Percentiles rank a stretch among this genome's conserved stretches.
Conservation (phyloP, 2,329 filamentous ascomycete genomes). For the Claviceps arundinis region DNA sequence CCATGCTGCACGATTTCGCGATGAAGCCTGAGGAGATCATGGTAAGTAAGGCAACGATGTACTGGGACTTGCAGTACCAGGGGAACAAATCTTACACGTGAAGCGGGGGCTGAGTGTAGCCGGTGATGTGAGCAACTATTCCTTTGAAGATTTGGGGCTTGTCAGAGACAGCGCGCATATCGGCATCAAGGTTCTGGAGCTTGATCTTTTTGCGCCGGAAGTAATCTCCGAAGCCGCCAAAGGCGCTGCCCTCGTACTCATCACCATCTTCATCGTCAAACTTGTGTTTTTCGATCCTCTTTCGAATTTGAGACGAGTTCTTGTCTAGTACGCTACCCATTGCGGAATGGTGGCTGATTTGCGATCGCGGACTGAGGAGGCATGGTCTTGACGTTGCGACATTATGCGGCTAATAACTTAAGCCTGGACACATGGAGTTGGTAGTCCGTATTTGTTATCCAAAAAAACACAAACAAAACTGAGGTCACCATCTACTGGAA, state of each 20-base stretch:
- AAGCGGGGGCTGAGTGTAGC: slow-evolving; percentile 88
- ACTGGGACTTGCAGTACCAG: neutral
- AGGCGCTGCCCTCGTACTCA: slow-evolving; percentile 77
- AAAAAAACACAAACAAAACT: neutral
- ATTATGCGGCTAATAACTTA: neutral
- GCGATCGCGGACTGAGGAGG: neutral
- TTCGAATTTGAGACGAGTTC: slow-evolving; percentile 48
- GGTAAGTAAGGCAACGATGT: slow-evolving; percentile 8
- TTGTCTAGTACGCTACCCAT: slow-evolving; percentile 52
- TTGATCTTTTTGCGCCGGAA: slow-evolving; percentile 95
- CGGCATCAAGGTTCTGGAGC: slow-evolving; percentile 81
- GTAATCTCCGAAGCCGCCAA: slow-evolving; percentile 84
- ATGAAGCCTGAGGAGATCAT: slow-evolving; percentile 41
- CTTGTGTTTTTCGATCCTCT: slow-evolving; percentile 49
- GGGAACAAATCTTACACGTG: slow-evolving; percentile 43
- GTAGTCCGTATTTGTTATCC: neutral
- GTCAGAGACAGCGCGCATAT: slow-evolving; percentile 55
- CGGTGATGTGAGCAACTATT: slow-evolving; percentile 82
- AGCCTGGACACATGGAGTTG: neutral
- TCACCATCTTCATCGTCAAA: slow-evolving; percentile 78
- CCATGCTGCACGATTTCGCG: slow-evolving; percentile 80
- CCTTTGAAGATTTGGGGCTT: slow-evolving; percentile 83
- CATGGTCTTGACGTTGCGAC: neutral
- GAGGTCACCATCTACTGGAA: neutral
- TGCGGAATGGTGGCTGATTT: neutral